Conservation (phyloP, 768 basidiomycete genomes). For the Tulasnella sp. region DNA sequence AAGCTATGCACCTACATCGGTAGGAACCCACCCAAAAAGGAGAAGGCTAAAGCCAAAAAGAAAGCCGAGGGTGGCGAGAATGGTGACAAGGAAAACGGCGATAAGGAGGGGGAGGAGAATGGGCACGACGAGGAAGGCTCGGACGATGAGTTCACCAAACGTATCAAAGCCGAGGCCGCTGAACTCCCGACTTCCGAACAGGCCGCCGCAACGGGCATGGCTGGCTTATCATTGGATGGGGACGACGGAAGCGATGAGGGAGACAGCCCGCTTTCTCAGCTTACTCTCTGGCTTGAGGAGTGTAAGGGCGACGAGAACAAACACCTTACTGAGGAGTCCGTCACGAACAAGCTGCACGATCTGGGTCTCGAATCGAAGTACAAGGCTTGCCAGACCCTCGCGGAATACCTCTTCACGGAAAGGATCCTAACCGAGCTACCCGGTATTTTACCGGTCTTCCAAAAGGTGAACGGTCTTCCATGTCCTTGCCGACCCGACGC, state of each 20-base stretch:
- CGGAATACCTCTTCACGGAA: constrained; percentile 71
- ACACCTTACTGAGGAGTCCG: constrained; percentile 42
- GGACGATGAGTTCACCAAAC: constrained; percentile 79
- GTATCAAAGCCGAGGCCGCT: constrained; percentile 84
- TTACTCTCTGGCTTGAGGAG: constrained; percentile 74
- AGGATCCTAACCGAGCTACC: constrained; percentile 54
- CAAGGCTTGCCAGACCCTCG: constrained; percentile 73
- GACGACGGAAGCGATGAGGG: constrained; percentile 80
- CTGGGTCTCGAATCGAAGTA: constrained; percentile 91
- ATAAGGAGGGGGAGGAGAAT: constrained; percentile 37
- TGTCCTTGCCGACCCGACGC: constrained; percentile 1
- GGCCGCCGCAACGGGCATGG: constrained; percentile 42
- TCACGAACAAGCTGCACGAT: constrained; percentile 84
- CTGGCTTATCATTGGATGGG: constrained; percentile 37
- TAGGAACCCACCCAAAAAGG: constrained; percentile 91
- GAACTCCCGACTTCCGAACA: constrained; percentile 49
- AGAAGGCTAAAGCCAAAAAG: constrained; percentile 51
- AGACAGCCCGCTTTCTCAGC: constrained; percentile 74
- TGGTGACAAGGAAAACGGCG: constrained; percentile 40
- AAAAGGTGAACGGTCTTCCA: constrained; percentile 46
- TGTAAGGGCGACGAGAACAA: constrained; percentile 34
- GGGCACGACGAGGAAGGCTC: constrained; percentile 36
- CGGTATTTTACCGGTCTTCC: constrained; percentile 55
- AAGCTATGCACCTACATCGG: constrained; percentile 93
- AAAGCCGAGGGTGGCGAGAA: constrained; percentile 30